phyloP scores from a whole-genome alignment of 2,329 filamentous ascomycete species.

The Neoarthrinium moseri region DNA sequence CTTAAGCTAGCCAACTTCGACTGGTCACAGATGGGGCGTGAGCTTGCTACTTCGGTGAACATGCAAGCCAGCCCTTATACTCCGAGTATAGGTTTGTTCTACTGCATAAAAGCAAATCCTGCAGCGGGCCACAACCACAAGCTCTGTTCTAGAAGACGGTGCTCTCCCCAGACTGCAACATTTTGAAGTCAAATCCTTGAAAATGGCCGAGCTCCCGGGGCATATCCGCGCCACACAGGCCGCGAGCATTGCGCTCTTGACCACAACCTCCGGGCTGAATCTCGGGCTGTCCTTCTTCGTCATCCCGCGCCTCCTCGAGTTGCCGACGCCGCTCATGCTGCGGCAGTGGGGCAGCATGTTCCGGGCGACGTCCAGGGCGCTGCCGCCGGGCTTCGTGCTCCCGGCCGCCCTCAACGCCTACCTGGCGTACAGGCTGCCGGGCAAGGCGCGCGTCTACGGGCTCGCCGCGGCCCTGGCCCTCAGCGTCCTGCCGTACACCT shows the following conservation, averaged over 20 bases:
- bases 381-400: slow-evolving; percentile 37
- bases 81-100: too few species aligned
- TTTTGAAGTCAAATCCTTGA: too few species aligned
- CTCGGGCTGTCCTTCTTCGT: slow-evolving; percentile 39
- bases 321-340: slow-evolving; percentile 53
- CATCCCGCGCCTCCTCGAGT: slow-evolving; percentile 53
- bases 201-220: slow-evolving; percentile 1
- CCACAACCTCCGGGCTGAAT: slow-evolving; percentile 38
- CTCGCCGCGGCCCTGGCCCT: slow-evolving; percentile 43
- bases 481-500: slow-evolving; percentile 51
- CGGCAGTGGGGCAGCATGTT: slow-evolving; percentile 51
- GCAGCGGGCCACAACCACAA: too few species aligned
- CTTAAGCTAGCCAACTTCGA: too few species aligned
- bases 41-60: too few species aligned
- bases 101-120: too few species aligned
- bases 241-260: slow-evolving; percentile 48
- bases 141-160: too few species aligned
- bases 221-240: slow-evolving; percentile 45
- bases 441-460: slow-evolving; percentile 35
- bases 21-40: too few species aligned
- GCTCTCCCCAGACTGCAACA: too few species aligned
- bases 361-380: slow-evolving; percentile 34
- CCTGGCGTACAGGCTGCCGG: slow-evolving; percentile 37
- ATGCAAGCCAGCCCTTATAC: too few species aligned
- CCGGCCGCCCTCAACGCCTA: slow-evolving; percentile 41